A percentile compares a stretch with the other conserved stretches of the same genome.
These are phyloP conservation scores for Alternaria panax DNA, from an alignment of 2,329 filamentous ascomycete species.

Conservation along the genomic window DNA sequence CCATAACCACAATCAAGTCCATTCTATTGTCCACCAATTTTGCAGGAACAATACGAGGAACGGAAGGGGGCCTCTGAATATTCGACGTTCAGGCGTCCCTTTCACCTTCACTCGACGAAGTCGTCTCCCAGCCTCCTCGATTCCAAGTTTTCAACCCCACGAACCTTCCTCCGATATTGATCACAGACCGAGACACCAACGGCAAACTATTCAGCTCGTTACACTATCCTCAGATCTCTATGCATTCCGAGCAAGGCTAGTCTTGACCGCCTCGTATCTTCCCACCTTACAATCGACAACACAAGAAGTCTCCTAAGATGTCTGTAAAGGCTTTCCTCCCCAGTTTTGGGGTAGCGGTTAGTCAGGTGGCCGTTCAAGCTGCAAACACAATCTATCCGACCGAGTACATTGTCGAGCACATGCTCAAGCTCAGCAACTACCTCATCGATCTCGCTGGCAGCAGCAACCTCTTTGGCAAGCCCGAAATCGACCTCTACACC, in stretches of 20 bases:
- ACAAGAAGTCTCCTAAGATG: slow-evolving; percentile 3
- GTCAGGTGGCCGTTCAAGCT: slow-evolving; percentile 20
- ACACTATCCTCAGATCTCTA: background rate
- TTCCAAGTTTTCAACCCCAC: slow-evolving; percentile 4
- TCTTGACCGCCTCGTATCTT: background rate
- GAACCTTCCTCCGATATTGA: background rate
- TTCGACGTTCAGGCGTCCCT: slow-evolving; percentile 10
- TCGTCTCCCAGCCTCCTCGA: slow-evolving; percentile 17
- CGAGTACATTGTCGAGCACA: slow-evolving; percentile 27
- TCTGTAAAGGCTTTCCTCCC: slow-evolving; percentile 14
- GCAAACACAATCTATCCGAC: slow-evolving; percentile 10
- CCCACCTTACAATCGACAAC: background rate
- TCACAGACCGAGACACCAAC: background rate
- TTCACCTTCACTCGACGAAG: slow-evolving; percentile 22
- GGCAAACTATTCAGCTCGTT: background rate
- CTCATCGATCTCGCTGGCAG: slow-evolving; percentile 19
- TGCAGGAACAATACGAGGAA: slow-evolving; percentile 19
- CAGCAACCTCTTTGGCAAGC: slow-evolving; percentile 19
- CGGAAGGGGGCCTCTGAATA: slow-evolving; percentile 12
- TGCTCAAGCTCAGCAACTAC: slow-evolving; percentile 26
- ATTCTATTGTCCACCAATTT: background rate
- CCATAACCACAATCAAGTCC: background rate
- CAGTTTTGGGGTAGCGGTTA: slow-evolving; percentile 24
- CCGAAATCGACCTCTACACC: slow-evolving; percentile 30
- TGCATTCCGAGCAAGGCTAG: background rate